Evolutionary conservation across 2,329 filamentous ascomycete species (phyloP).

Genomic region (Aureobasidium sp.): DNA sequence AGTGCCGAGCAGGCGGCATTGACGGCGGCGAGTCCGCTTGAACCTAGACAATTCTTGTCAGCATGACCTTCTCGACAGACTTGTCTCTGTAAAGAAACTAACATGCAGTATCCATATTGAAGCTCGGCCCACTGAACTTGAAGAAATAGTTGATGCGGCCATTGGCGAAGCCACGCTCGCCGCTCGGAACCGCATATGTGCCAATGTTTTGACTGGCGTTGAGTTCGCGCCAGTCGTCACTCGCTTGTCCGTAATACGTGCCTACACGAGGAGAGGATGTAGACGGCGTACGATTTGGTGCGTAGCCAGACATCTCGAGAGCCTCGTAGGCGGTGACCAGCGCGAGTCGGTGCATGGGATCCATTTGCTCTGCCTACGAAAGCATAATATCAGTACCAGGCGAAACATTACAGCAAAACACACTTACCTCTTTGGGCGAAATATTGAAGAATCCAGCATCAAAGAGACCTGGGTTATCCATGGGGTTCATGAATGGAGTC

Average conservation of each 20-base stretch:
- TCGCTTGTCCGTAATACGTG: conserved; percentile 29
- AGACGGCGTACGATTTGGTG: conserved; percentile 26
- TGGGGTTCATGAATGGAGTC: conserved; percentile 40
- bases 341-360: conserved; percentile 32
- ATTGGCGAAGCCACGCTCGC: conserved; percentile 53
- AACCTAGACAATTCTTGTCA: too few relatives aligned
- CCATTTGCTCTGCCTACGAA: conserved; percentile 52
- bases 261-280: conserved; percentile 27
- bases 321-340: conserved; percentile 25
- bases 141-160: conserved; percentile 70
- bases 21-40: too few relatives aligned
- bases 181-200: conserved; percentile 60
- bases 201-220: conserved; percentile 66
- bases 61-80: too few relatives aligned
- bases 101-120: conserved; percentile 27
- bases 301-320: conserved; percentile 22
- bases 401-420: too few relatives aligned
- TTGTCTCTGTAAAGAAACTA: neutral
- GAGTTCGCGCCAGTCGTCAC: conserved; percentile 55
- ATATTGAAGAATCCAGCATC: conserved; percentile 81
- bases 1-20: conserved; percentile 23
- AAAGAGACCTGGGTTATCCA: conserved; percentile 68
- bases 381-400: too few relatives aligned
- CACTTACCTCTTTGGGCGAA: conserved; percentile 58
- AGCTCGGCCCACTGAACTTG: conserved; percentile 60